These are phyloP conservation scores for Meredithiella fracta DNA, from an alignment of 2,329 filamentous ascomycete species.

Conservation along the genomic window DNA sequence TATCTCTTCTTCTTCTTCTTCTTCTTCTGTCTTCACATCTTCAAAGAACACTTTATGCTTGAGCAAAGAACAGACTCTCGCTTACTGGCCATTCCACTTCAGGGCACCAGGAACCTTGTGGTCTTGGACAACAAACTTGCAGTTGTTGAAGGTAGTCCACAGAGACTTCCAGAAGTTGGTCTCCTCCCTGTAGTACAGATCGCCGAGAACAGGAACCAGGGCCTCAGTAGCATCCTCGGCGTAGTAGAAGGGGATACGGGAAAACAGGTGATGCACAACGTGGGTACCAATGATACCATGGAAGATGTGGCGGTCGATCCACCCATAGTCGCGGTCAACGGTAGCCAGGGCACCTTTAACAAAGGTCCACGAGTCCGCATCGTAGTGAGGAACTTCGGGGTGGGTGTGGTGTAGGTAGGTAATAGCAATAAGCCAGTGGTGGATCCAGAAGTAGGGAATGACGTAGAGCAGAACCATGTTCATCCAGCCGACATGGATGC, in stretches of 20 bases:
- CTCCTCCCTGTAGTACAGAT: conserved; percentile 33
- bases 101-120: conserved; percentile 14
- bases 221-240: conserved; percentile 41
- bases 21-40: background rate
- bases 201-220: conserved; percentile 38
- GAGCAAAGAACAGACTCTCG: background rate
- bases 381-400: conserved; percentile 37
- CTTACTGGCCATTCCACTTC: conserved; percentile 12
- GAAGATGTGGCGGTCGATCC: conserved; percentile 47
- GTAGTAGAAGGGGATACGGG: conserved; percentile 30
- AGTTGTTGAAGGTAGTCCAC: conserved; percentile 29
- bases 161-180: conserved; percentile 28
- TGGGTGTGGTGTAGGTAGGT: conserved; percentile 58
- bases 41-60: background rate
- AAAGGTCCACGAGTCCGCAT: conserved; percentile 42
- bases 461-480: conserved; percentile 39
- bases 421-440: conserved; percentile 59
- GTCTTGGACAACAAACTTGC: conserved; percentile 29
- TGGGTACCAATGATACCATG: conserved; percentile 50
- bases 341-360: conserved; percentile 45
- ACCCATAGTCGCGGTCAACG: conserved; percentile 48
- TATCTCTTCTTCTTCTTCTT: background rate
- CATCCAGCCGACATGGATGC: conserved; percentile 28
- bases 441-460: conserved; percentile 52
- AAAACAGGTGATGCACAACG: conserved; percentile 46